phyloP scores from a whole-genome alignment of 495 filamentous ascomycete genomes.

The Aspergillus coremiiformis region DNA sequence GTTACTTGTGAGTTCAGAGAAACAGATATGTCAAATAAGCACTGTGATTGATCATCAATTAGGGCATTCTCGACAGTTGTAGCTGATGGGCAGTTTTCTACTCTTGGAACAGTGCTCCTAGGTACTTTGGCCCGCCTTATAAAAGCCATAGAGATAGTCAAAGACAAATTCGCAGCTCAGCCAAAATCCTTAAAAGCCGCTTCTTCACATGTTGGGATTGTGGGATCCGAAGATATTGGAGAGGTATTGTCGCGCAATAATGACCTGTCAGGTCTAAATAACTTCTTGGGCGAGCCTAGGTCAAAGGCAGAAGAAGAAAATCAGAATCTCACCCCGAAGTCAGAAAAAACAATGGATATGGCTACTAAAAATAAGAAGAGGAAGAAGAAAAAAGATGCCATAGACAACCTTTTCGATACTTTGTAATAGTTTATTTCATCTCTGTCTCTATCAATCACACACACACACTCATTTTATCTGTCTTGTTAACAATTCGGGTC shows the following conservation, averaged over 20 bases:
- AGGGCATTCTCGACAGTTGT: constrained; percentile 64
- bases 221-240: constrained; percentile 25
- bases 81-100: constrained; percentile 65
- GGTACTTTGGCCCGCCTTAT: constrained; percentile 55
- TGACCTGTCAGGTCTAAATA: neutral
- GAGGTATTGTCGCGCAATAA: constrained; percentile 23
- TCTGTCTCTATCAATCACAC: no score
- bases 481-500: neutral
- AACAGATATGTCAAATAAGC: neutral
- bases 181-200: neutral
- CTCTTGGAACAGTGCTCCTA: constrained; percentile 70
- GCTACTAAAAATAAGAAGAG: neutral
- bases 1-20: constrained; percentile 35
- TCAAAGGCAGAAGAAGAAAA: neutral
- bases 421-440: constrained; percentile 31
- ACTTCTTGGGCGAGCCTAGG: neutral
- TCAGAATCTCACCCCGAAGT: neutral
- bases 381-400: constrained; percentile 44
- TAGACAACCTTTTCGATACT: constrained; percentile 55
- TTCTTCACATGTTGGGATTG: neutral
- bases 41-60: neutral
- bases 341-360: neutral
- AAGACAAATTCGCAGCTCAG: constrained; percentile 7
- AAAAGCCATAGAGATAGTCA: constrained; percentile 32
- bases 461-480: neutral